These are phyloP conservation scores for Echinosophora koreensis DNA, from an alignment of 306 rosid species.

Conservation along the genomic window DNA sequence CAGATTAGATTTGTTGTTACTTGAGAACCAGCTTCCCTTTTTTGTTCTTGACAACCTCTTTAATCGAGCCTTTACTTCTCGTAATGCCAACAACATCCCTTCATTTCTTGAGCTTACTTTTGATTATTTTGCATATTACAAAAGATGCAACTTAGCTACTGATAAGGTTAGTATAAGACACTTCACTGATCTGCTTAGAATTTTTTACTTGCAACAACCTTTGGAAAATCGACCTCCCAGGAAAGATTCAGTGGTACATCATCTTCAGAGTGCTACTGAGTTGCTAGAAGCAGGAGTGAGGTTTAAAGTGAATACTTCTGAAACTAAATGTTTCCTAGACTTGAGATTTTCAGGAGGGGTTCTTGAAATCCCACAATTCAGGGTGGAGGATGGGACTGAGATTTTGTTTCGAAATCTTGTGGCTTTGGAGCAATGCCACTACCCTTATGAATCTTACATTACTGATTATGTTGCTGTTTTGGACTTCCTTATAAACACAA, in stretches of 20 bases:
- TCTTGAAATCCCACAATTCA: slow-evolving; percentile 50
- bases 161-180: slow-evolving; percentile 33
- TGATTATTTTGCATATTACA: slow-evolving; percentile 32
- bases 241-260: background rate
- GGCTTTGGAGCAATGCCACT: slow-evolving; percentile 52
- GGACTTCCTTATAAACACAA: slow-evolving; percentile 40
- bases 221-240: background rate
- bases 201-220: slow-evolving; percentile 43
- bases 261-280: slow-evolving; percentile 43
- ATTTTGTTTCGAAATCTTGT: slow-evolving; percentile 47
- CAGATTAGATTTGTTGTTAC: slow-evolving; percentile 37
- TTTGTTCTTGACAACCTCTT: slow-evolving; percentile 18
- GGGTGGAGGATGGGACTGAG: slow-evolving; percentile 44
- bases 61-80: background rate
- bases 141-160: background rate
- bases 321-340: slow-evolving; percentile 24
- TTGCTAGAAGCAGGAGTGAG: slow-evolving; percentile 48
- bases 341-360: slow-evolving; percentile 38
- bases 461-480: slow-evolving; percentile 42
- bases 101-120: slow-evolving; percentile 41
- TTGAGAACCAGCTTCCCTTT: slow-evolving; percentile 50
- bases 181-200: slow-evolving; percentile 53
- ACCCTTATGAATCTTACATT: slow-evolving; percentile 30
- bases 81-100: rapidly evolving
- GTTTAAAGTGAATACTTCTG: slow-evolving; percentile 10